Evolutionary conservation across 169 alveolate species (phyloP).

Genomic region (Fabrea salina): DNA sequence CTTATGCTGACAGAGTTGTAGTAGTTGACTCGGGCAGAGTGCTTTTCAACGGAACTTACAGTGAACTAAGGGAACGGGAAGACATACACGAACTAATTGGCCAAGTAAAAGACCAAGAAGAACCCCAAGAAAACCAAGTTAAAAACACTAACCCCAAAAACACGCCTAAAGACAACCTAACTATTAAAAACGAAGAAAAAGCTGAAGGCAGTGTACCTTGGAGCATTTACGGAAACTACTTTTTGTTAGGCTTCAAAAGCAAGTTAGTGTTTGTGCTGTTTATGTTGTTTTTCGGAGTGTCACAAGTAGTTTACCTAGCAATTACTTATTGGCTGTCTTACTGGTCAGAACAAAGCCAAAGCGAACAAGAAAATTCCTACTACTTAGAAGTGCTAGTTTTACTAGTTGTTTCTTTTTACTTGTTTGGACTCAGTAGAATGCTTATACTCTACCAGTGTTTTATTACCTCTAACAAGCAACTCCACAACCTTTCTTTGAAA

Average conservation of each 20-base stretch:
- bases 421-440: neutral
- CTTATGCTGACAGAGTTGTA: conserved; percentile 73
- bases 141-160: neutral
- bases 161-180: neutral
- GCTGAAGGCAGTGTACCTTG: neutral
- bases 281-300: neutral
- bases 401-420: neutral
- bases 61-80: neutral
- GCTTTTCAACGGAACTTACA: neutral
- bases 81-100: neutral
- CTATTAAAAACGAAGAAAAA: conserved; percentile 3
- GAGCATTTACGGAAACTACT: neutral
- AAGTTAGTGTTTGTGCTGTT: neutral
- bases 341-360: neutral
- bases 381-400: neutral
- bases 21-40: conserved; percentile 50
- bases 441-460: neutral
- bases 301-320: neutral
- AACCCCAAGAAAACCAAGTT: neutral
- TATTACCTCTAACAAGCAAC: neutral
- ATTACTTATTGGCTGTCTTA: neutral
- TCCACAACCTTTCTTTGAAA: neutral
- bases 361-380: neutral
- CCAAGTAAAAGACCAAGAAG: neutral
- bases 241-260: neutral